Evolutionary conservation across 2,329 filamentous ascomycete species (phyloP), one percentile per base, ranked within the genome.

Genomic region (Phoma herbarum): DNA sequence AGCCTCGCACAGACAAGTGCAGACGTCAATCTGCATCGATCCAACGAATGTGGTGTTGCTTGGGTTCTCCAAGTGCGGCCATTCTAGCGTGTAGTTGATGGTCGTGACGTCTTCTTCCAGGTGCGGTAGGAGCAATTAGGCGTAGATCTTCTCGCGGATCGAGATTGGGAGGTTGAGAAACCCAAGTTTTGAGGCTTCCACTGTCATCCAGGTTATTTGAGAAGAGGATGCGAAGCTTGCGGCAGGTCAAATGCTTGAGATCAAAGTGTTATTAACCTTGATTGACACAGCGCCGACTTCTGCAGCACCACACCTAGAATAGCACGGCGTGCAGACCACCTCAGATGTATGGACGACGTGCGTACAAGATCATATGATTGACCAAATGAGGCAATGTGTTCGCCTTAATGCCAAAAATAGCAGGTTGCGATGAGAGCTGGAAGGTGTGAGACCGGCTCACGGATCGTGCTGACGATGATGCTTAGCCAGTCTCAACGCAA

Each of bases 21-120:
- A 72, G 23, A 68, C 47, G 46, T 72, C 69, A 44, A 75, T 65
- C 39, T 72, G 71, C 9, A 63, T 61, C 8, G 59, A 50, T 6
- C 69, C 67, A 11, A 62, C 66, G 37, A 73, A 75, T 7, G 74
- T 75, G 8, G 66, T 69, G 45, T 72, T 72, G 59, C 66, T 69
- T 1, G 73, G 72, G 33, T 72, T 67, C 4, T 72, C 64, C 5
- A 76, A 61, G 54, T 67, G 62, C 4, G 67, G 65, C 68, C 71
- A 75, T 18, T 58, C 45, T 16, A 74, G 62, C 7, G 57, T 52
- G 74, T 76, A 76, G 52, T 75, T 77, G 35, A 82, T 64, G 2
- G 69, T 70, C 18, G 68, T 72, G 5, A 75, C 54, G 11, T 72
- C 65, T 26, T 77, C 73, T 50, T 77, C 68, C 6, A 76, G 77